Base-by-base conservation (phyloP, 2,329 filamentous ascomycete genomes). In the Arthrobotrys musiformis region DNA sequence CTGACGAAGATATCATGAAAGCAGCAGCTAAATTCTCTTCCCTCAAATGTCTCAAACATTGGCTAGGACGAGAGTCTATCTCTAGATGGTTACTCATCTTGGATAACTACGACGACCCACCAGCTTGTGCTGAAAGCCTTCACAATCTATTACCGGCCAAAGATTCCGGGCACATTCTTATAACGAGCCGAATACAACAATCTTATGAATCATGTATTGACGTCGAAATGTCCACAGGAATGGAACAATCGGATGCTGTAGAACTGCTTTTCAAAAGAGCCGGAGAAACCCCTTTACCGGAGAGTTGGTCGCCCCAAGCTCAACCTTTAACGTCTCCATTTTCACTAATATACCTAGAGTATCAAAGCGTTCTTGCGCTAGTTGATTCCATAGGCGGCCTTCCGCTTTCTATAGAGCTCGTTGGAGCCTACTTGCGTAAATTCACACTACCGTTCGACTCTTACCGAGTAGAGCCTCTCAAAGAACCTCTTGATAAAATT, bases 81-180 rank as follows among this genome's bases (percentile, higher is more conserved):
- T 33, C 50, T 13, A 52, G 26, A 17, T 70, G 67, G 67, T n/a
- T 70, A 4, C 42, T 70, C 17, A 62, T 70, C 28, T 11, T 70
- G 5, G 67, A 70, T 19, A 42, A 54, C 28, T 62, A 62, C 44
- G 44, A 62, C 22, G 56, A 70, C 6, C 11, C 42, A 6, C 9
- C 11, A 8, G 11, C 11, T 5, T 52, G 13, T 4, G 30, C 8
- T 7, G 50, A 37, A 1, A n/a, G 50, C 11, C 54, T 62, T 8
- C 7, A 54, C 5, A n/a, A 5, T 6, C 26, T 70, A 17, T 30
- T 70, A 11, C 67, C 42, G 4, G 15, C 11, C 13, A 42, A 24
- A 13, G 42, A 62, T 5, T 11, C 24, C 17, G 67, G 67, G 11
- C 54, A 70, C 22, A 35, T 62, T 11, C 17, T 70, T 54, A 70